Evolutionary conservation across 1,139 yeast genomes (phyloP), one percentile per base, ranked within the genome.

Genomic region (Groenewaldozyma auringiensis): DNA sequence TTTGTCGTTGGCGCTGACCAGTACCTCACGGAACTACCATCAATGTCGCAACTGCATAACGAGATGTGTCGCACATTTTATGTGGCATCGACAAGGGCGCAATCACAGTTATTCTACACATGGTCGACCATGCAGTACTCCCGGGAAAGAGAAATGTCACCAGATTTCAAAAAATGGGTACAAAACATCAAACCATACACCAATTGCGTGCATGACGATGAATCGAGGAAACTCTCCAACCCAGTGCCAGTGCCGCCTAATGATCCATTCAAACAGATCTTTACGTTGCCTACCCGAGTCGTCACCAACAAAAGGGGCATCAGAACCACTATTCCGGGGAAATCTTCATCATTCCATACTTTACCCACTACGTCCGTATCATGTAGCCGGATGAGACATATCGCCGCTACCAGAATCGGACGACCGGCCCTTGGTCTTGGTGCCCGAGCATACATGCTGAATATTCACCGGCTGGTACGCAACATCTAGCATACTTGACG

Each of bases 1-100:
- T 83, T 87, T 60, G 75, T 86, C 8, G 89, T 94, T 0, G 81
- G 83, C 0, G 65, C 83, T 22, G 69, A 76, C 14, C 85, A 20
- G 34, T 47, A 21, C 40, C 50, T 39, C 44, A 49, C 14, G 35
- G 40, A 6, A 32, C 45, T 1, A 42, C 36, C n/a, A 20, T 18
- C 27, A 41, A 42, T 2, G 29, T 76, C 2, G 72, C 81, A 52
- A 95, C 86, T 61, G 95, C 9, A 32, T 6, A 87, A 58, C 68
- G 92, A 48, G 64, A 95, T 41, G 78, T 89, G 56, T 76, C 29
- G 29, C 6, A 25, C 29, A 25, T 25, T 86, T 50, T 87, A 86
- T 58, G 96, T 87, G 9, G 94, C 94, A 0, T 71, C 81, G 21
- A 85, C 95, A 0, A 70, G 96, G 53, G 92, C 95, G 0, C 79